phyloP scores from a whole-genome alignment of 2,329 filamentous ascomycete genomes.

The Aspergillus sp. region DNA sequence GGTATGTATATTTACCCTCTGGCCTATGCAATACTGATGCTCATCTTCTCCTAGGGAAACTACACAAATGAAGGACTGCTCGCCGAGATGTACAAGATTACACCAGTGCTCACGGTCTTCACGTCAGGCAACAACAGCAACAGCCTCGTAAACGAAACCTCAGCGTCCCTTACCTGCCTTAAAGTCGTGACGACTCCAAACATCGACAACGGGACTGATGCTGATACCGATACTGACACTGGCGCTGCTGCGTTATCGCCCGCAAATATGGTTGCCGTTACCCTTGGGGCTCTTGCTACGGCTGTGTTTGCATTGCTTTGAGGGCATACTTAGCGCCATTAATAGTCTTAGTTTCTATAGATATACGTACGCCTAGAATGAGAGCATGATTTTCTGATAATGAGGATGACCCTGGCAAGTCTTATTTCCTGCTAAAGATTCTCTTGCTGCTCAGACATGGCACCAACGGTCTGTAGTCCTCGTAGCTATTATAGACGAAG shows the following conservation, averaged over 20 bases:
- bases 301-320: not conserved
- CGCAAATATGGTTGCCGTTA: not conserved
- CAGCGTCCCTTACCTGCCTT: constrained; percentile 18
- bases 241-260: not conserved
- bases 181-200: constrained; percentile 13
- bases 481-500: too few relatives aligned
- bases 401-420: too few relatives aligned
- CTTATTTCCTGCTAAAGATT: too few relatives aligned
- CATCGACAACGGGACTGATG: not conserved
- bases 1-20: not conserved
- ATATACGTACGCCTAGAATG: too few relatives aligned
- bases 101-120: constrained; percentile 17
- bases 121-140: constrained; percentile 1
- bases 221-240: not conserved
- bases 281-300: not conserved
- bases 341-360: too few relatives aligned
- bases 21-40: not conserved
- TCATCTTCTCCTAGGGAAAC: constrained; percentile 2
- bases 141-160: constrained; percentile 12
- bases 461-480: too few relatives aligned
- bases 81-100: constrained; percentile 16
- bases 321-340: too few relatives aligned
- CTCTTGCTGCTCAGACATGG: too few relatives aligned
- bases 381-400: too few relatives aligned
- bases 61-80: not conserved